Evolutionary conservation across 2,329 filamentous ascomycete species (phyloP), one percentile per base, ranked within the genome.

Genomic region (Hymenoscyphus linearis): DNA sequence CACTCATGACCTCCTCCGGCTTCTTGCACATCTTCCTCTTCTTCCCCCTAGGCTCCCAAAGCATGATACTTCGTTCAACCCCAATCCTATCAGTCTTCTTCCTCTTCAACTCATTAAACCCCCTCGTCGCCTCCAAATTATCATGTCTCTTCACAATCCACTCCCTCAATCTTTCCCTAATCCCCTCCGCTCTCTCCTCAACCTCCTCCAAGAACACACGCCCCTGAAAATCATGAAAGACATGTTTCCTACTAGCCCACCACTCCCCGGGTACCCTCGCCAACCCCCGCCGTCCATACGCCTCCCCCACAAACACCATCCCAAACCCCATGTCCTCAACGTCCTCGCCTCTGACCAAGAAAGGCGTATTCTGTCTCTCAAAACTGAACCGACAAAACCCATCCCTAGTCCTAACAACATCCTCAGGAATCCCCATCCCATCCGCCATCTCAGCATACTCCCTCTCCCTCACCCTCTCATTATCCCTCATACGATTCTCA

Each of bases 251-350:
- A 26, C 26, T 36, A 6, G n/a, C 58, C 64, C 65, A 62, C 67
- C 66, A 69, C 25, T 37, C 55, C 0, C 66, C 65, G 1, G 67
- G 65, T 12, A 12, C 47, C 27, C 65, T 56, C 6, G 40, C 59
- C 62, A 59, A 63, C 9, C 60, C 26, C 52, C 9, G 7, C 16
- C 47, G 18, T 35, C 47, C 57, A 31, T 47, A 59, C 36, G 57
- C 59, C n/a, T 60, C 54, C 1, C 64, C 64, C 9, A 58, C 58
- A 34, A 68, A 68, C 12, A 69, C 47, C 55, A 52, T 56, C 2
- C 55, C 61, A 55, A 68, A 69, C 16, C 22, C 16, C 56, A 60
- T 55, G 1, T 47, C 61, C 18, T 61, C n/a, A 7, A 64, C 35
- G 14, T 65, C 54, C 12, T 54, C 58, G 9, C 52, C 56, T 22